A percentile compares a stretch with the other conserved stretches of the same genome.
phyloP scores from a whole-genome alignment of 306 rosid genomes.

The Quercus engelmannii region DNA sequence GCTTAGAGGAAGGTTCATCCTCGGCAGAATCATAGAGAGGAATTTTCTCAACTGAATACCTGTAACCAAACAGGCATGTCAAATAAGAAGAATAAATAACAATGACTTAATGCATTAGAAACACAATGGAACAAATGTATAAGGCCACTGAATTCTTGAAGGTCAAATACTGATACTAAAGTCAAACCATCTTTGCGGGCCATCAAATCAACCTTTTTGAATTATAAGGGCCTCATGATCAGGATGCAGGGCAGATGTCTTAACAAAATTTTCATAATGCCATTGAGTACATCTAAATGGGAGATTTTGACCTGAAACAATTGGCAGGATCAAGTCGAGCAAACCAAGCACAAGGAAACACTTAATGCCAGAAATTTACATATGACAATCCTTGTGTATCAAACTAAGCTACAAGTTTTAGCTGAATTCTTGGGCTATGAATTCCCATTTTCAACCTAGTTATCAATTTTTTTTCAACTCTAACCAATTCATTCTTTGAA shows the following conservation, averaged over 20 bases:
- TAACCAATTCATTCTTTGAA: not conserved
- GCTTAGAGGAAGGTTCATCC: conserved; percentile 64
- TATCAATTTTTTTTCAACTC: not conserved
- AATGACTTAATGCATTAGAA: not conserved
- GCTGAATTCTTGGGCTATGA: not conserved
- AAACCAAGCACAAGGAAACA: not conserved
- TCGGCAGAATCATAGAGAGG: conserved; percentile 93
- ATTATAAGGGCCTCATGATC: not conserved
- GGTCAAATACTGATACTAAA: not conserved
- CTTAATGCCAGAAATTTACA: not conserved
- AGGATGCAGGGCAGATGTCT: not conserved
- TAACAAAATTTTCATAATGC: not conserved
- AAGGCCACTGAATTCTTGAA: not conserved
- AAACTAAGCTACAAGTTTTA: not conserved
- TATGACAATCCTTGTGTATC: not conserved
- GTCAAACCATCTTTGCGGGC: not conserved
- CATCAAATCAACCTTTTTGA: not conserved
- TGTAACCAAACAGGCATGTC: conserved; percentile 27
- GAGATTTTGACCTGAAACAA: not conserved
- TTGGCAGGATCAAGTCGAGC: not conserved
- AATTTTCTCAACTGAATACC: conserved; percentile 94
- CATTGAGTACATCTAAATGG: not conserved
- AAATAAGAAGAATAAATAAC: not conserved
- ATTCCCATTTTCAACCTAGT: not conserved
- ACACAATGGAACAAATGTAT: not conserved